These are phyloP conservation scores for Arachnomyces sp. DNA, from an alignment of 2,329 filamentous ascomycete species.

Conservation along the genomic window DNA sequence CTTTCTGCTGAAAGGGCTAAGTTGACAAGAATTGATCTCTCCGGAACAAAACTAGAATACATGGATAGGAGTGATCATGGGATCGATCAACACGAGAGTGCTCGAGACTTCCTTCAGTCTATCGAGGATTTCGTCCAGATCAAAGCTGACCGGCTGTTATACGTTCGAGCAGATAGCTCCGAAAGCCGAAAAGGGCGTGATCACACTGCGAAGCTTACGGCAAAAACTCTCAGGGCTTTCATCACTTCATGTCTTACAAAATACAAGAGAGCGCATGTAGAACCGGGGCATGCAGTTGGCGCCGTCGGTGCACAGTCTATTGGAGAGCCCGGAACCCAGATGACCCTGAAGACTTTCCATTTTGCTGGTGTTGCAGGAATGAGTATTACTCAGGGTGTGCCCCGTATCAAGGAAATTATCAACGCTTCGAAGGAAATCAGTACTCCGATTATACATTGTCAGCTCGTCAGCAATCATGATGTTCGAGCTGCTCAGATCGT, in stretches of 20 bases:
- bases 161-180: constrained; percentile 23
- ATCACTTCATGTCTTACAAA: constrained; percentile 78
- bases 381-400: constrained; percentile 98
- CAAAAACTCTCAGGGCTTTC: constrained; percentile 65
- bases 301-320: constrained; percentile 97
- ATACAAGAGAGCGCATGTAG: constrained; percentile 82
- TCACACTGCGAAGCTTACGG: constrained; percentile 76
- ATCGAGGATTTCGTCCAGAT: constrained; percentile 64
- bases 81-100: constrained; percentile 73
- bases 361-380: constrained; percentile 99
- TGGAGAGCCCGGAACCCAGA: constrained; percentile 95
- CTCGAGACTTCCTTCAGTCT: constrained; percentile 70
- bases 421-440: constrained; percentile 92
- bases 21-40: constrained; percentile 55
- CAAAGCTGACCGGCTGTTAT: constrained; percentile 54
- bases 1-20: constrained; percentile 62
- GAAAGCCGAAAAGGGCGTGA: constrained; percentile 39
- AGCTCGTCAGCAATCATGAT: constrained; percentile 65
- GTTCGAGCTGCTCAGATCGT: constrained; percentile 80
- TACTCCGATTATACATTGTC: constrained; percentile 87
- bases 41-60: constrained; percentile 58
- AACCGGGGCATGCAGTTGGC: constrained; percentile 91
- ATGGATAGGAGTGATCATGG: constrained; percentile 60
- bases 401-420: constrained; percentile 99
- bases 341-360: constrained; percentile 99